Evolutionary conservation across 176 grass and related monocot genomes (phyloP), one percentile per base, ranked within the genome.

Genomic region (Oryza rufipogon): DNA sequence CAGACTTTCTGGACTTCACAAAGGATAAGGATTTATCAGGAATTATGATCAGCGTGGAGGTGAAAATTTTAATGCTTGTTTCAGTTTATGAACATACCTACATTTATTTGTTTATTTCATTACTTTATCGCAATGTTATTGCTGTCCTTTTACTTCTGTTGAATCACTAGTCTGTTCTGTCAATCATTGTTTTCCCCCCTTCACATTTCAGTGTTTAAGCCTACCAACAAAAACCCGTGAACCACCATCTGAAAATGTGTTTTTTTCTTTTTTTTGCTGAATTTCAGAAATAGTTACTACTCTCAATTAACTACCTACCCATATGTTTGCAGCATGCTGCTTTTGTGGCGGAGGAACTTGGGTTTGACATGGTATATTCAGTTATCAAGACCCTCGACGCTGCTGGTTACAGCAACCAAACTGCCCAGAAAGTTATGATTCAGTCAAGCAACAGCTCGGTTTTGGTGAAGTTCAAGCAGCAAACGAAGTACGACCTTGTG

Each of bases 1-100:
- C 91, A 66, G 96, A 99, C 22, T 99, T 99, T 85, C 34, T 99
- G 75, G 25, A 77, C 42, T 96, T 94, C 38, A 78, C 93, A 38
- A 96, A 94, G 84, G 88, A 82, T 75, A 94, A 92, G 79, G 81
- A 90, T 87, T 82, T 96, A 36, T 87, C 81, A 22, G 93, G 91
- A 84, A 83, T 99, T 76, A 75, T 99, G 89, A 92, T 99, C 87
- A 94, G 23, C 46, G 64, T 99, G 83, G 91, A 99, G 96, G 96
- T 99, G 77, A 92, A 83, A 70, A 54, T 16, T 87, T 63, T 66
- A 15, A 25, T 49, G 10, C 5, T 12, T 58, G 15, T 64, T 68
- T 66, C 8, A 34, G 26, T 73, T 39, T 68, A 28, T 75, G 14
- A 41, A 51, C 23, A 73, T 34, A 72, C 72, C 28, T 69, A 25